A percentile compares a stretch with the other conserved stretches of the same genome.
phyloP scores from a whole-genome alignment of 306 rosid genomes.

The Sechiopsis laciniata region DNA sequence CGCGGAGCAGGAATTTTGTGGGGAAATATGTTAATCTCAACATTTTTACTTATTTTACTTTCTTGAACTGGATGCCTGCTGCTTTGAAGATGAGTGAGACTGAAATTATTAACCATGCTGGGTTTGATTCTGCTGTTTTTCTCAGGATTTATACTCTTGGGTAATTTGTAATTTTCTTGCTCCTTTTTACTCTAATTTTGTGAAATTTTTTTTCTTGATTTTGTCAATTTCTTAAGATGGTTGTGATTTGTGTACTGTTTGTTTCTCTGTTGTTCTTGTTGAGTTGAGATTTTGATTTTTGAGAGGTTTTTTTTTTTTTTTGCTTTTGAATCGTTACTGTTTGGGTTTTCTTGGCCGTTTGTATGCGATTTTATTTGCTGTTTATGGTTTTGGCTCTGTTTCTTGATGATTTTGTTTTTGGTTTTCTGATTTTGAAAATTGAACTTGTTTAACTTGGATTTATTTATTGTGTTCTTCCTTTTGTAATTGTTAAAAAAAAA shows the following conservation, averaged over 20 bases:
- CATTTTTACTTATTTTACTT: constrained; percentile 62
- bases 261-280: not conserved
- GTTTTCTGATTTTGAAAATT: not conserved
- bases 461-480: not conserved
- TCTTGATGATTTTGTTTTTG: not conserved
- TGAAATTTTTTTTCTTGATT: constrained; percentile 20
- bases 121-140: constrained; percentile 92
- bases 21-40: constrained; percentile 79
- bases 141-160: constrained; percentile 88
- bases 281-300: not conserved
- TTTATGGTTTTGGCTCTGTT: not conserved
- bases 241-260: not conserved
- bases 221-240: not conserved
- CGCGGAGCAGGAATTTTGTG: constrained; percentile 59
- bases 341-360: constrained; percentile 2
- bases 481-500: not conserved
- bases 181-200: not conserved
- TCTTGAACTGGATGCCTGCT: constrained; percentile 94
- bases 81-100: constrained; percentile 75
- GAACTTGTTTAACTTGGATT: not conserved
- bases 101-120: constrained; percentile 82
- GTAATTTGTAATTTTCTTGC: constrained; percentile 29
- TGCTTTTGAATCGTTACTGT: not conserved
- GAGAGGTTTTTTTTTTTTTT: not conserved
- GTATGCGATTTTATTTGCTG: not conserved